A percentile compares a stretch with the other conserved stretches of the same genome.
These are phyloP conservation scores for Crithidia thermophila DNA, from an alignment of 208 protist genomes.

Conservation along the genomic window DNA sequence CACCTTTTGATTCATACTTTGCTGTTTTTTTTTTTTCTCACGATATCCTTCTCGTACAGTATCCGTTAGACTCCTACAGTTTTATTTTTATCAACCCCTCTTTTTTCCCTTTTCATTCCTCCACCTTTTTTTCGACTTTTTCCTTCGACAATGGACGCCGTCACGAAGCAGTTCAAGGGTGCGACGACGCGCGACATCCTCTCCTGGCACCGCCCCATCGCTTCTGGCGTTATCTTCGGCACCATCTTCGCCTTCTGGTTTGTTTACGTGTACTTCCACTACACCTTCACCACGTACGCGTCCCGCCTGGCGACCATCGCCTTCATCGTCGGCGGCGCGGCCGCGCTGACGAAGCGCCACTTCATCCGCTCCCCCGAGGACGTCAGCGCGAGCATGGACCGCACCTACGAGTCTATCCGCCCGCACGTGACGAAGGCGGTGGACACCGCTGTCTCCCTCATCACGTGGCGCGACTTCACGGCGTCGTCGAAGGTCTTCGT, in stretches of 20 bases:
- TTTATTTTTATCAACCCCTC: neutral
- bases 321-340: constrained; percentile 44
- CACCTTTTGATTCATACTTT: no score
- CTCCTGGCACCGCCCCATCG: constrained; percentile 67
- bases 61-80: no score
- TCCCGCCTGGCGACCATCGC: constrained; percentile 51
- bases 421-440: constrained; percentile 39
- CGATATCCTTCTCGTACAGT: no score
- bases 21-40: neutral
- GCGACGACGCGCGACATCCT: constrained; percentile 59
- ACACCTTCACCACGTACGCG: constrained; percentile 80
- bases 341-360: constrained; percentile 35
- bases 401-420: constrained; percentile 49
- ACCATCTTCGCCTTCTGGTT: constrained; percentile 47
- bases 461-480: constrained; percentile 69
- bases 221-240: constrained; percentile 46
- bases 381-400: constrained; percentile 49
- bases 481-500: constrained; percentile 54
- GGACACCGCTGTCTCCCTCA: constrained; percentile 31
- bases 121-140: constrained; percentile 12
- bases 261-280: constrained; percentile 67
- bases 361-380: constrained; percentile 40
- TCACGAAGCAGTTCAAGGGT: constrained; percentile 48
- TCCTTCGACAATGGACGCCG: constrained; percentile 16
- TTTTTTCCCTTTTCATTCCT: constrained; percentile 13